A percentile compares a stretch with the other conserved stretches of the same genome.
Conservation (phyloP, 1,284 basidiomycete genomes). For the Ustilago vetiveriae region DNA sequence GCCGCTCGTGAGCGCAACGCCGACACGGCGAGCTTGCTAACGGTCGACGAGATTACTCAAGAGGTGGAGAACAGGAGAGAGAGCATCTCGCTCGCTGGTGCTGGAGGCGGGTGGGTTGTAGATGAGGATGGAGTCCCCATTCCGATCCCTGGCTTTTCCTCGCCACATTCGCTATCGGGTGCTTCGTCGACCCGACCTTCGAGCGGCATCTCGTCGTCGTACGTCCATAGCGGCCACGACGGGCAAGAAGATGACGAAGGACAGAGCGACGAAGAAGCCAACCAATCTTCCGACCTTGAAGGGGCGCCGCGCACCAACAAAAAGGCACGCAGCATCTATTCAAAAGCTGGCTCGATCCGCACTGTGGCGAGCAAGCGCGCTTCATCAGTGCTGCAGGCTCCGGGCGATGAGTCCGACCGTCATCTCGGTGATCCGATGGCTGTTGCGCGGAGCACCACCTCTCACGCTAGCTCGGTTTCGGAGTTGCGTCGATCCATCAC, state of each 20-base stretch:
- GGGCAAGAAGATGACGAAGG: constrained; percentile 67
- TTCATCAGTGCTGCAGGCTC: constrained; percentile 50
- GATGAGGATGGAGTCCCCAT: constrained; percentile 66
- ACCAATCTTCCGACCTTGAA: constrained; percentile 54
- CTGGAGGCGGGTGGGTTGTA: constrained; percentile 48
- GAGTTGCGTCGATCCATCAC: constrained; percentile 58
- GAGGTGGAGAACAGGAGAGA: constrained; percentile 86
- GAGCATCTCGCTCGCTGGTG: constrained; percentile 67
- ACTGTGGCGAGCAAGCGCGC: constrained; percentile 60
- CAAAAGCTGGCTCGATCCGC: constrained; percentile 48
- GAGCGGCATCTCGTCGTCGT: constrained; percentile 36
- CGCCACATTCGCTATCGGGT: constrained; percentile 27
- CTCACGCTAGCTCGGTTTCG: constrained; percentile 41
- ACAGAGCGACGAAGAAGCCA: constrained; percentile 62
- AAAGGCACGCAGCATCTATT: constrained; percentile 60
- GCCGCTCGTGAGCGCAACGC: constrained; percentile 73
- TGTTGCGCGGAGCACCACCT: constrained; percentile 37
- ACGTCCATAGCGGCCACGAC: constrained; percentile 68
- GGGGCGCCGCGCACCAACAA: constrained; percentile 16
- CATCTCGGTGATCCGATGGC: constrained; percentile 54
- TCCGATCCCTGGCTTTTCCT: constrained; percentile 37
- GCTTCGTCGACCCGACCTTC: constrained; percentile 49
- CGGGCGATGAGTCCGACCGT: constrained; percentile 50
- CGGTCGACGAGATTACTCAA: constrained; percentile 96
- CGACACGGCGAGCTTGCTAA: constrained; percentile 89